Base-by-base conservation (phyloP, 768 basidiomycete species). In the Pisolithus microcarpus region DNA sequence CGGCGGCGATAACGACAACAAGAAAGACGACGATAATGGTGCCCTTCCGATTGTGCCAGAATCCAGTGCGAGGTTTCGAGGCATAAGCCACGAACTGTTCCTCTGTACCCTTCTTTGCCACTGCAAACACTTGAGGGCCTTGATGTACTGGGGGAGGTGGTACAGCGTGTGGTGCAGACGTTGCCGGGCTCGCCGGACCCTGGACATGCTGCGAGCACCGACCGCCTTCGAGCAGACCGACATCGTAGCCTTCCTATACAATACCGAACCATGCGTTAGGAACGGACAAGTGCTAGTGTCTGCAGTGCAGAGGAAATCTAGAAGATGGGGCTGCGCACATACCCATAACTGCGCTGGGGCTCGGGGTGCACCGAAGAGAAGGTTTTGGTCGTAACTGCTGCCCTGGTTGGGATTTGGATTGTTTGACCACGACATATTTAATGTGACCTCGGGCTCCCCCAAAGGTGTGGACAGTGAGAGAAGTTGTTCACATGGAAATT, bases 241-340 rank as follows among this genome's bases (percentile, higher is more conserved):
- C 70, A 48, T 74, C 74, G 63, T 81, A 81, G 1, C 80, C 79
- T 67, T 75, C 74, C 79, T 81, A 55, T 26, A 26, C 39, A 52
- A 21, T 19, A 9, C 38, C n/a, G 18, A 9, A 4, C 18, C 39
- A 40, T 19, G 18, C 16, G 3, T 24, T 16, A 24, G 23, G 15
- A 26, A 26, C 26, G 26, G 26, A 26, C 5, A 26, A 26, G 26
- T 7, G 26, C 26, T 4, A 26, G 26, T 6, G 26, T 9, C 15
- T 13, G 11, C 21, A 21, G 15, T 7, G 21, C 23, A 23, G 21
- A 43, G 21, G 43, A 15, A 43, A 24, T 9, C 38, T n/a, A 7
- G 11, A 9, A n/a, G 28, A 34, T 15, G 5, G 30, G 56, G 58
- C 52, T 48, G 50, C 62, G 54, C 57, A 44, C 15, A 34, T 30